Evolutionary conservation across 2,329 filamentous ascomycete species (phyloP).

Genomic region (Clonostachys solani): DNA sequence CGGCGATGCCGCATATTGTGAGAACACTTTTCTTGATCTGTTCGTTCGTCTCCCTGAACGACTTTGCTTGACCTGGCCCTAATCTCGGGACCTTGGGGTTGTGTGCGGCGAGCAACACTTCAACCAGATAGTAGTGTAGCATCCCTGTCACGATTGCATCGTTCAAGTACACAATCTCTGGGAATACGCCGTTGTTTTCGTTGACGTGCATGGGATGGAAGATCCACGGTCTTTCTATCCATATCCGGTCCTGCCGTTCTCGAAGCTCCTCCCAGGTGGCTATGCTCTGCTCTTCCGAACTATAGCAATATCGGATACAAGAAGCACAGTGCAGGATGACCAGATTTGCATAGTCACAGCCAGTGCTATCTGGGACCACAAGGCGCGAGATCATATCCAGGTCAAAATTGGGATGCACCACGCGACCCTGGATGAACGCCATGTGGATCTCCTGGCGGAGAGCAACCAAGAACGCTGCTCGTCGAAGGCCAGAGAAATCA

Average conservation of each 20-base stretch:
- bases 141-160: conserved; percentile 18
- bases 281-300: conserved; percentile 15
- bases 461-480: conserved; percentile 19
- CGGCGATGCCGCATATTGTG: conserved; percentile 18
- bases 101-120: conserved; percentile 17
- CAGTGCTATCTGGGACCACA: conserved; percentile 9
- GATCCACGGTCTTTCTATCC: conserved; percentile 17
- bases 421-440: conserved; percentile 19
- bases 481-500: conserved; percentile 17
- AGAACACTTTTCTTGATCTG: conserved; percentile 19
- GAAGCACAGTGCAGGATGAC: conserved; percentile 18
- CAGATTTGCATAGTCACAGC: conserved; percentile 16
- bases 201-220: conserved; percentile 17
- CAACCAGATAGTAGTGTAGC: conserved; percentile 17
- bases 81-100: conserved; percentile 16
- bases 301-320: conserved; percentile 19
- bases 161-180: conserved; percentile 15
- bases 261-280: conserved; percentile 11
- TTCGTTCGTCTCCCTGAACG: conserved; percentile 14
- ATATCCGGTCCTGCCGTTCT: conserved; percentile 17
- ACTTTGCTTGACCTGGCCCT: conserved; percentile 14
- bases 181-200: conserved; percentile 7
- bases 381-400: conserved; percentile 12
- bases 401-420: conserved; percentile 17
- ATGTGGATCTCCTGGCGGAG: conserved; percentile 20